phyloP scores from a whole-genome alignment of 345 rosid genomes.

The Ricinus communis region DNA sequence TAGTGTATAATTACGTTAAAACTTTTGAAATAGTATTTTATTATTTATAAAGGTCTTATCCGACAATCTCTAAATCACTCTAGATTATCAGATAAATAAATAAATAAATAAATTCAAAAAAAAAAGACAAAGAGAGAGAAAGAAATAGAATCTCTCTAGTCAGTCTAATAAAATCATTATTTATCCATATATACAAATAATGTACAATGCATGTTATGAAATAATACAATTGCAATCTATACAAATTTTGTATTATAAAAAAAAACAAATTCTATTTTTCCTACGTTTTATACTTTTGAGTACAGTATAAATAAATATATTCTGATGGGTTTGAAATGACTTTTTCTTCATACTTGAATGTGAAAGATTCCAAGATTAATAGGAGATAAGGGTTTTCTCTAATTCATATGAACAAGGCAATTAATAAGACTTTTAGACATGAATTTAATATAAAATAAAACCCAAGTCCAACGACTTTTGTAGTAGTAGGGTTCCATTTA shows the following conservation, averaged over 20 bases:
- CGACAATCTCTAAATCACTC: too few species aligned
- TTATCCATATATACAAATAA: background rate
- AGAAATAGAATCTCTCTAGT: too few species aligned
- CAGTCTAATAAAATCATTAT: background rate
- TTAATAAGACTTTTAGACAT: slow-evolving; percentile 6
- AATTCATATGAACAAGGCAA: background rate
- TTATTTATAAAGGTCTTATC: too few species aligned
- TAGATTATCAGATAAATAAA: too few species aligned
- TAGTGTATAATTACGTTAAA: too few species aligned
- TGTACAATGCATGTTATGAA: background rate
- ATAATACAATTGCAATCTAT: background rate
- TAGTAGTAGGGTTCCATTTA: slow-evolving; percentile 33
- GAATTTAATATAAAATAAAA: slow-evolving; percentile 9
- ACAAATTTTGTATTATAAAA: too few species aligned
- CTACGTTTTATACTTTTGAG: too few species aligned
- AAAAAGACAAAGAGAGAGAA: too few species aligned
- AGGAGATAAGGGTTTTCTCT: background rate
- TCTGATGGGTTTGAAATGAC: background rate
- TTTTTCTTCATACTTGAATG: background rate
- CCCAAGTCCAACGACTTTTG: slow-evolving; percentile 27
- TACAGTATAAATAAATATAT: background rate
- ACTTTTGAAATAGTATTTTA: too few species aligned
- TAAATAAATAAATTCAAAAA: too few species aligned
- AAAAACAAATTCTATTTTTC: too few species aligned
- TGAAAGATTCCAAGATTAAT: background rate